Evolutionary conservation across 2,329 filamentous ascomycete genomes (phyloP).

Genomic region (Fusarium sp.): DNA sequence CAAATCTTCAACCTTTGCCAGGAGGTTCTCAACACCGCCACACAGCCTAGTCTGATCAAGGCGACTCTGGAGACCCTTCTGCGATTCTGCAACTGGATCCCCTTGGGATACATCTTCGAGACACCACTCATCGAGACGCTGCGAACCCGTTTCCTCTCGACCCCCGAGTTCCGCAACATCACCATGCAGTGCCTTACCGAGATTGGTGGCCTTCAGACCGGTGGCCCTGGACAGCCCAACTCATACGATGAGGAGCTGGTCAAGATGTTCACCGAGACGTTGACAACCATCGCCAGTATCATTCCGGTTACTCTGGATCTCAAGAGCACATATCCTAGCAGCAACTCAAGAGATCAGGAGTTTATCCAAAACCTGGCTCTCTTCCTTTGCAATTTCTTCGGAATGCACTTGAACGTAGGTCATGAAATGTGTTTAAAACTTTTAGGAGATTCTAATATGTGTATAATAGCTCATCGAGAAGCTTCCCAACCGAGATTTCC

Average conservation of each 20-base stretch:
- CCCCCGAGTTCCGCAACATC: slow-evolving; percentile 95
- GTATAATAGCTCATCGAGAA: slow-evolving; percentile 84
- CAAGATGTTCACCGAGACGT: slow-evolving; percentile 97
- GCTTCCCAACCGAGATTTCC: slow-evolving; percentile 92
- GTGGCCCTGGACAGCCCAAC: slow-evolving; percentile 72
- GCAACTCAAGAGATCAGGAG: slow-evolving; percentile 94
- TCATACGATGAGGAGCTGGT: slow-evolving; percentile 96
- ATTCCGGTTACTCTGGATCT: slow-evolving; percentile 92
- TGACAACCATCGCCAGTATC: slow-evolving; percentile 92
- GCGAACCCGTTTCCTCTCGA: slow-evolving; percentile 90
- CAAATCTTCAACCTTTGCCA: slow-evolving; percentile 98
- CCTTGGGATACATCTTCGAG: slow-evolving; percentile 98
- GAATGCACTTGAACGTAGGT: slow-evolving; percentile 85
- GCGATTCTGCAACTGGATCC: slow-evolving; percentile 99
- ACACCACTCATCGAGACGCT: slow-evolving; percentile 95
- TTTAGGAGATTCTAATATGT: slow-evolving; percentile 34
- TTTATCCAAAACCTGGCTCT: slow-evolving; percentile 97
- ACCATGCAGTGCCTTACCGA: slow-evolving; percentile 97
- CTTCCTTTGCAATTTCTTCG: slow-evolving; percentile 97
- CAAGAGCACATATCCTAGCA: slow-evolving; percentile 89
- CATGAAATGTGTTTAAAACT: slow-evolving; percentile 1
- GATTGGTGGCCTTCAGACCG: slow-evolving; percentile 93
- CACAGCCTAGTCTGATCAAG: slow-evolving; percentile 89
- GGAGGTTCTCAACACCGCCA: slow-evolving; percentile 91
- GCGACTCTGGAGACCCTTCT: slow-evolving; percentile 96